These are phyloP conservation scores for Henckelia pumila DNA, from an alignment of 257 asterid genomes.

Conservation along the genomic window DNA sequence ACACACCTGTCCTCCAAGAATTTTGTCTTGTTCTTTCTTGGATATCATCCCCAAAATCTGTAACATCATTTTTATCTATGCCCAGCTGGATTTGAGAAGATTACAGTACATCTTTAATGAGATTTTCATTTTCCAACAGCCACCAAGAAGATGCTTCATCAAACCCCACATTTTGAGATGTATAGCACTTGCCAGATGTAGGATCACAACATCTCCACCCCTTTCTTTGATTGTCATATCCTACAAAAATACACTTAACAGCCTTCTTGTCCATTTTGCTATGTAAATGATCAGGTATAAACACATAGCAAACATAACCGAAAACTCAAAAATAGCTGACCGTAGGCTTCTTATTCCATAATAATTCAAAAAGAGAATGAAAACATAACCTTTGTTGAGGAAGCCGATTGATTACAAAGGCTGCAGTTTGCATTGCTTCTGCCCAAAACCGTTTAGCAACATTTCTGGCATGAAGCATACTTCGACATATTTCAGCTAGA, in stretches of 20 bases:
- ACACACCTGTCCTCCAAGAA: conserved; percentile 11
- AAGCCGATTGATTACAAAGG: no score
- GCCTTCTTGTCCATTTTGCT: conserved; percentile 7
- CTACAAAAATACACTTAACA: conserved; percentile 11
- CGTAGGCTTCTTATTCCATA: conserved; percentile 10
- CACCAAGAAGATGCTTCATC: conserved; percentile 18
- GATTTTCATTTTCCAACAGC: neutral
- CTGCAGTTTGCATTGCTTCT: neutral
- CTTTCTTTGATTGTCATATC: conserved; percentile 12
- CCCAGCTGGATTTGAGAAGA: neutral
- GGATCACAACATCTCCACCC: conserved; percentile 17
- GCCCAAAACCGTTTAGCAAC: neutral
- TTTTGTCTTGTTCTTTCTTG: neutral
- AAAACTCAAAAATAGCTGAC: conserved; percentile 7
- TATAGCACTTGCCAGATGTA: neutral
- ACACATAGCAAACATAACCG: conserved; percentile 9
- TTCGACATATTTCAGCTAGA: conserved; percentile 12
- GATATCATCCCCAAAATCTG: neutral
- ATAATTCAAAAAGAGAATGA: conserved; percentile 6
- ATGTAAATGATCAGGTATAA: neutral
- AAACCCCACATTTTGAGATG: conserved; percentile 11
- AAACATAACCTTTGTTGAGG: neutral
- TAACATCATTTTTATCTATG: neutral
- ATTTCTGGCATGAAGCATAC: conserved; percentile 11
- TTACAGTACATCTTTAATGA: neutral